These are phyloP conservation scores for Suillus subluteus DNA, from an alignment of 768 basidiomycete genomes.

Conservation along the genomic window DNA sequence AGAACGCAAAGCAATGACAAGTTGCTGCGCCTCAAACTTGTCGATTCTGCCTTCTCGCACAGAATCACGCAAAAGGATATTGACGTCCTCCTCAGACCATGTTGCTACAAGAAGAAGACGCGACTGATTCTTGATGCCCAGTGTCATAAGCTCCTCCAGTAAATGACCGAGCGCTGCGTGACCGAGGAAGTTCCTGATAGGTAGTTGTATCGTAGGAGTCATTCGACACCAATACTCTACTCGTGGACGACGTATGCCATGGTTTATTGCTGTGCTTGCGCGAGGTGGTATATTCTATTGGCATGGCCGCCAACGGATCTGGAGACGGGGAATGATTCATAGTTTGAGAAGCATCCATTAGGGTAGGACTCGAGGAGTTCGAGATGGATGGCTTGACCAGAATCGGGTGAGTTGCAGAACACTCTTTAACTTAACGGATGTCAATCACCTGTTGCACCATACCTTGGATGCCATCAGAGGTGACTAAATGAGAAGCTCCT, in stretches of 20 bases:
- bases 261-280: not conserved
- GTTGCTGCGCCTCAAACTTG: slow-evolving; percentile 12
- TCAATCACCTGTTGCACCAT: not conserved
- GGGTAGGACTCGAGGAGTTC: not conserved
- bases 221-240: not conserved
- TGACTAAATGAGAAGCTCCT: not conserved
- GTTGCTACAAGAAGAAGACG: slow-evolving; percentile 10
- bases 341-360: not conserved
- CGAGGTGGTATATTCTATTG: no score
- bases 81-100: slow-evolving; percentile 7
- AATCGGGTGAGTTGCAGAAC: not conserved
- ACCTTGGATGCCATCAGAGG: not conserved
- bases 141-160: not conserved
- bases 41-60: slow-evolving; percentile 10
- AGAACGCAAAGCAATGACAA: slow-evolving; percentile 12
- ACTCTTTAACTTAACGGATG: not conserved
- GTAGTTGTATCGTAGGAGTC: not conserved
- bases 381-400: not conserved
- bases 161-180: slow-evolving; percentile 4
- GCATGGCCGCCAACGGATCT: not conserved
- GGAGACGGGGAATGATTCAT: not conserved
- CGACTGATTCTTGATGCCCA: slow-evolving; percentile 8
- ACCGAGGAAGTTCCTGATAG: slow-evolving; percentile 7
- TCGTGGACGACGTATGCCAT: not conserved
- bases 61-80: slow-evolving; percentile 6